Evolutionary conservation across 257 asterid genomes (phyloP), one percentile per base, ranked within the genome.

Genomic region (Scutellaria galericulata): DNA sequence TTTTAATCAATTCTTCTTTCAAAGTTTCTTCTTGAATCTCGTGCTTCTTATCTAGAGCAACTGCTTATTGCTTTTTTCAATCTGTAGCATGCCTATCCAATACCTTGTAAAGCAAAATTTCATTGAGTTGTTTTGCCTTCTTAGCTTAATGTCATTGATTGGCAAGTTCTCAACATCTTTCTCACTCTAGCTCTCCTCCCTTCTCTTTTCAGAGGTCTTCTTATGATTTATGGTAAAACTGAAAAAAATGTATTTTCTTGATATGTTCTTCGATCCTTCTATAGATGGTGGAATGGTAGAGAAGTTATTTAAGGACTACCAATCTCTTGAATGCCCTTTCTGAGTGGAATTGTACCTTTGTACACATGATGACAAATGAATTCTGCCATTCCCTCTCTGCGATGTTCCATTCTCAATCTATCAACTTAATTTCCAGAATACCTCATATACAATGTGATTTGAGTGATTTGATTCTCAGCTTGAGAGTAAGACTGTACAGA

Each of bases 1-100:
- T 68, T 54, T 70, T 66, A 59, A 42, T 75, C 52, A 67, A 50
- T 57, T 59, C 27, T 54, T 48, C 61, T 54, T 50, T 35, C 15
- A 56, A 51, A 13, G 51, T 22, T 56, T 72, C 76, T 44, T 62
- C 53, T 48, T 68, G 27, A 45, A 14, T 62, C 70, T 39, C 50
- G 9, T 20, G 27, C 66, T 68, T 13, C 45, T 67, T 68, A n/a
- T 53, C 60, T 46, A n/a, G 68, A 41, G 27, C 48, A 57, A 51
- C 31, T 71, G 69, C 64, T 45, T 70, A 51, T 18, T 71, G 69
- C 64, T 45, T 70, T 18, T 41, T 15, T 70, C 14, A n/a, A 15
- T 70, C 37, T 52, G 12, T 37, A 22, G 24, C 53, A 69, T 54
- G 27, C 55, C 27, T 70, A 60, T 60, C 65, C 73, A 68, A 18